Evolutionary conservation across 768 basidiomycete genomes (phyloP).

Genomic region (Mycena albidolilacea): DNA sequence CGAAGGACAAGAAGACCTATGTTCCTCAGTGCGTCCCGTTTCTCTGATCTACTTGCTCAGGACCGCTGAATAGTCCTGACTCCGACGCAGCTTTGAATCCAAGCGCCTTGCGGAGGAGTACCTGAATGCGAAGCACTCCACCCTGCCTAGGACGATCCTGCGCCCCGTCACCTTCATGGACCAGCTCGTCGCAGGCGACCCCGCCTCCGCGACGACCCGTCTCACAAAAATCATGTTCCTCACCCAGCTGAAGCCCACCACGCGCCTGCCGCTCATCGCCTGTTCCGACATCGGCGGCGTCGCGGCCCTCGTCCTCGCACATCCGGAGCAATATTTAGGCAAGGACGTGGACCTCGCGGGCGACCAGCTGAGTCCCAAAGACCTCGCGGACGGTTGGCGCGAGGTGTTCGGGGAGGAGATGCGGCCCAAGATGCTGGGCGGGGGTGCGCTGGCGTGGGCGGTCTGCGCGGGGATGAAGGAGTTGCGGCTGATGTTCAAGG

Average conservation of each 20-base stretch:
- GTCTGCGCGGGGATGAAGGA: conserved; percentile 22
- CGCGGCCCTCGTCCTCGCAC: conserved; percentile 13
- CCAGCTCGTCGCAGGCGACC: conserved; percentile 22
- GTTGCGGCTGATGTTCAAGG: conserved; percentile 35
- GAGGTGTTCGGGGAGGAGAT: conserved; percentile 35
- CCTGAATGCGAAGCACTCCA: conserved; percentile 14
- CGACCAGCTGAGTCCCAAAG: conserved; percentile 23
- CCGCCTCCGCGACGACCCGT: background rate
- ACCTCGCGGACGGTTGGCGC: conserved; percentile 31
- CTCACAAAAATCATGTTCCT: conserved; percentile 26
- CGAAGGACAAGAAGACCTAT: background rate
- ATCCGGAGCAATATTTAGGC: conserved; percentile 23
- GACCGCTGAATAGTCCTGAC: background rate
- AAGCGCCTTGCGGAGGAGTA: conserved; percentile 32
- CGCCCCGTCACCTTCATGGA: conserved; percentile 38
- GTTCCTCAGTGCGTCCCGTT: conserved; percentile 32
- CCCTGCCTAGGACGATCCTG: conserved; percentile 30
- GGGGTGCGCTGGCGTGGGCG: conserved; percentile 14
- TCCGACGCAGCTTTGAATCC: conserved; percentile 30
- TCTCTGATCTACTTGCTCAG: background rate
- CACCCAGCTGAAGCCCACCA: conserved; percentile 25
- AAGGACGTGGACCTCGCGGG: conserved; percentile 33
- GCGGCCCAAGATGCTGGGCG: conserved; percentile 22
- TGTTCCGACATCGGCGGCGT: conserved; percentile 27
- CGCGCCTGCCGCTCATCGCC: conserved; percentile 26